phyloP scores from a whole-genome alignment of 2,329 filamentous ascomycete genomes.

The Grosmannia clavigera region DNA sequence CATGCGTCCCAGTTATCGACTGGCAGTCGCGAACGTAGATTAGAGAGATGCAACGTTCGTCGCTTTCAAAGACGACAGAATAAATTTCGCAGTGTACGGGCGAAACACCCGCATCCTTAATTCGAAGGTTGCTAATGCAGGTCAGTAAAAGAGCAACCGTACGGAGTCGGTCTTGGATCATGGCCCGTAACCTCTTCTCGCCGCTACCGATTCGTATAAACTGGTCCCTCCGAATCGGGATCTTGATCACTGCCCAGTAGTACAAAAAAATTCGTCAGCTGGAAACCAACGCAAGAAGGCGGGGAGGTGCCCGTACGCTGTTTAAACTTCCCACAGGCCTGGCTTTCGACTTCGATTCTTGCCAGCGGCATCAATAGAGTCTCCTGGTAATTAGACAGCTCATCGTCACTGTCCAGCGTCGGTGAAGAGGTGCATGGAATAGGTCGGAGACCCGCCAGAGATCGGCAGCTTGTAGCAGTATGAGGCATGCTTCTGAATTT shows the following conservation, averaged over 20 bases:
- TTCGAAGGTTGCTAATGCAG: conserved; percentile 22
- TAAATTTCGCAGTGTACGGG: conserved; percentile 44
- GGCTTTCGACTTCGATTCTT: conserved; percentile 7
- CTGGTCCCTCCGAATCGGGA: conserved; percentile 6
- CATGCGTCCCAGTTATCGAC: conserved; percentile 40
- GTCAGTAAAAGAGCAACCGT: neutral
- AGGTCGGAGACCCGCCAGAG: neutral
- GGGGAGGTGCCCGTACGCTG: conserved; percentile 1
- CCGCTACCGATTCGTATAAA: conserved; percentile 18
- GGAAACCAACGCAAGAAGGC: neutral
- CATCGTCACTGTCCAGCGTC: no score
- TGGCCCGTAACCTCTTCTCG: conserved; percentile 15
- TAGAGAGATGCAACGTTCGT: conserved; percentile 14
- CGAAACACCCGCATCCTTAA: conserved; percentile 32
- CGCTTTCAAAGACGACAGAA: conserved; percentile 35
- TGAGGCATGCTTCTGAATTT: neutral
- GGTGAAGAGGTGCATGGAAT: neutral
- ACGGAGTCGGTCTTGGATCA: neutral
- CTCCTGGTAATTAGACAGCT: neutral
- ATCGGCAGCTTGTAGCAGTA: neutral
- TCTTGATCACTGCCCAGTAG: conserved; percentile 6
- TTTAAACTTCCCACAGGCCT: conserved; percentile 8
- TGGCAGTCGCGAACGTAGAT: conserved; percentile 45
- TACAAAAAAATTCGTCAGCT: neutral
- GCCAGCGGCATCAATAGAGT: neutral